A percentile compares a stretch with the other conserved stretches of the same genome.
Evolutionary conservation across 176 grass and related monocot genomes (phyloP).

Genomic region (Aechmea fasciata): DNA sequence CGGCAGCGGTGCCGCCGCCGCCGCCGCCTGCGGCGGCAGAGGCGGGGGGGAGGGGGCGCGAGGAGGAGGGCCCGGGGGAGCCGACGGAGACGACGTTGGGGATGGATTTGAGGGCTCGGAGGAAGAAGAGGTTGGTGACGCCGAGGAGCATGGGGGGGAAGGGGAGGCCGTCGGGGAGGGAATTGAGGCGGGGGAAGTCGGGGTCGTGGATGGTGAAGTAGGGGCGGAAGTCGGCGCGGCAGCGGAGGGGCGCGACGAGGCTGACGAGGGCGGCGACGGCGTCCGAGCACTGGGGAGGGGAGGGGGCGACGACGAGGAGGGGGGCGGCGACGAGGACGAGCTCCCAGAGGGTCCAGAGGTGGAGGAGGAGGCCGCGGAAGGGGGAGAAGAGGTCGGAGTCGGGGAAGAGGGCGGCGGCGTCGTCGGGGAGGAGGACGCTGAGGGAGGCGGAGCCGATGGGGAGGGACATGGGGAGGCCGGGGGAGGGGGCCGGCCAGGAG

Average conservation of each 20-base stretch:
- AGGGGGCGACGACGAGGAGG: constrained; percentile 63
- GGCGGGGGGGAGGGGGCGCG: constrained; percentile 33
- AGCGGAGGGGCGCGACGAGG: constrained; percentile 74
- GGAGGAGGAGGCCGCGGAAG: constrained; percentile 72
- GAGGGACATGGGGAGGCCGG: constrained; percentile 60
- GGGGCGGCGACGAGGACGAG: constrained; percentile 72
- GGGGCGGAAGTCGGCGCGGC: constrained; percentile 69
- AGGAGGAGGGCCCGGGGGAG: constrained; percentile 59
- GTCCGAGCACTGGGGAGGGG: constrained; percentile 86
- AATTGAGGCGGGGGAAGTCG: constrained; percentile 76
- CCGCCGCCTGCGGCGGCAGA: too few relatives aligned
- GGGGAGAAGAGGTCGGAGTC: constrained; percentile 72
- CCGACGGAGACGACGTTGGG: constrained; percentile 74
- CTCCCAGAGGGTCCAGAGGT: constrained; percentile 96
- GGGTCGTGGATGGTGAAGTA: constrained; percentile 99
- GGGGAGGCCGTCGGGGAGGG: constrained; percentile 46
- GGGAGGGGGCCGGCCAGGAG: constrained; percentile 54
- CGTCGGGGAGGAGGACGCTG: constrained; percentile 33
- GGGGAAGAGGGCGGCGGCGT: constrained; percentile 71
- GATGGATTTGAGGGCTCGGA: constrained; percentile 69
- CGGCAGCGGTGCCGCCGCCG: constrained; percentile 1
- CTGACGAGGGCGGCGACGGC: constrained; percentile 79
- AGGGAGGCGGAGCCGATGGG: constrained; percentile 35
- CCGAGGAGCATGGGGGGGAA: constrained; percentile 84
- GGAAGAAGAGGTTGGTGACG: constrained; percentile 93